Evolutionary conservation across 345 rosid genomes (phyloP).

Genomic region (Passiflora organensis): DNA sequence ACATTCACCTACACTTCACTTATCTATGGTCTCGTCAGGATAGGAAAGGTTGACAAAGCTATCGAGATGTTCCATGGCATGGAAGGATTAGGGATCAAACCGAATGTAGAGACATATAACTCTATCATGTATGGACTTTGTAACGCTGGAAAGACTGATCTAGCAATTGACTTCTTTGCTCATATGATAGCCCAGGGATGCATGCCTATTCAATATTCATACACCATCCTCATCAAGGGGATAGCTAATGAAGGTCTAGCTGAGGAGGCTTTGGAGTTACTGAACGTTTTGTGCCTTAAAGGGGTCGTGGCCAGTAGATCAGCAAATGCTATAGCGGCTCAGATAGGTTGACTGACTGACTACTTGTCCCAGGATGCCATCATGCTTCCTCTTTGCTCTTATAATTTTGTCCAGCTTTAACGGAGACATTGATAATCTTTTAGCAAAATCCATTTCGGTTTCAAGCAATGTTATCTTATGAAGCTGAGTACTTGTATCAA

Average conservation of each 20-base stretch:
- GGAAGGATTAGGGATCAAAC: constrained; percentile 59
- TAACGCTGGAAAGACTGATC: constrained; percentile 58
- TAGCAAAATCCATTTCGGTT: no score
- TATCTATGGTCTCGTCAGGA: constrained; percentile 77
- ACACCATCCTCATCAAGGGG: constrained; percentile 80
- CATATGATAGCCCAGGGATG: constrained; percentile 72
- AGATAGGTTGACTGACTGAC: no score
- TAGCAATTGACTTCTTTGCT: constrained; percentile 80
- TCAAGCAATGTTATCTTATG: no score
- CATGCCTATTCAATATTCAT: constrained; percentile 72
- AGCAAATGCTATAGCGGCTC: constrained; percentile 50
- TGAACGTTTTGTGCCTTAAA: constrained; percentile 56
- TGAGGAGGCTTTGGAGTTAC: constrained; percentile 64
- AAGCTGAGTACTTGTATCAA: no score
- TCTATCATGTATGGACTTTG: constrained; percentile 72
- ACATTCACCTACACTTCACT: constrained; percentile 66
- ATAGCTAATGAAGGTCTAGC: constrained; percentile 75
- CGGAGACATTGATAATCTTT: no score
- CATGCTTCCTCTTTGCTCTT: no score
- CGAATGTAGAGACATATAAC: constrained; percentile 66
- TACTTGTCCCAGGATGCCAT: no score
- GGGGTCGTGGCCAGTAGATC: constrained; percentile 68
- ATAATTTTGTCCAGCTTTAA: no score
- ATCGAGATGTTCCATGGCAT: constrained; percentile 65
- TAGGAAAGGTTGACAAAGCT: constrained; percentile 77